phyloP scores from a whole-genome alignment of 2,329 filamentous ascomycete genomes.

The Trichoderma sp. region DNA sequence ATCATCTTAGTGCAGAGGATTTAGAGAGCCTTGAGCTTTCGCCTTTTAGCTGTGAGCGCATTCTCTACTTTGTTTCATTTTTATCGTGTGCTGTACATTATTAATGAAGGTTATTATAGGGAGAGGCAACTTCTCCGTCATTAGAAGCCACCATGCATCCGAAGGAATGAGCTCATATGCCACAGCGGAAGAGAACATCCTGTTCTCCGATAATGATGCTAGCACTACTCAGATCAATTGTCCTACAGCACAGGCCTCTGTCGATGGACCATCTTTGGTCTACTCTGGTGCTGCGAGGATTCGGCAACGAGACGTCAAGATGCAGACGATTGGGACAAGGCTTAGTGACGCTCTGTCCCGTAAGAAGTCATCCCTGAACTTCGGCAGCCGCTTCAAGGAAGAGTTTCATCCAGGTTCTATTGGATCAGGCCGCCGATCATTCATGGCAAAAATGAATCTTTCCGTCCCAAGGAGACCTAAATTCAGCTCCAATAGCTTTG shows the following conservation, averaged over 20 bases:
- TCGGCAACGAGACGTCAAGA: constrained; percentile 38
- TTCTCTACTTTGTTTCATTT: background rate
- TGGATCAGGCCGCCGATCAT: constrained; percentile 26
- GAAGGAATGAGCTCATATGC: constrained; percentile 30
- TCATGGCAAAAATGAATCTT: constrained; percentile 39
- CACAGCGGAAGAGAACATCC: constrained; percentile 26
- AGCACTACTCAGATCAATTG: constrained; percentile 8
- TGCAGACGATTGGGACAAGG: constrained; percentile 40
- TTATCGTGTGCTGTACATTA: background rate
- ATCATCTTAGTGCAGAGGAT: constrained; percentile 33
- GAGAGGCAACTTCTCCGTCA: constrained; percentile 25
- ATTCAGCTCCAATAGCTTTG: constrained; percentile 20
- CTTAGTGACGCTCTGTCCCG: constrained; percentile 37
- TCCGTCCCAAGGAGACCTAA: constrained; percentile 34
- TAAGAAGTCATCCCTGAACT: constrained; percentile 30
- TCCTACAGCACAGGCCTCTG: constrained; percentile 17
- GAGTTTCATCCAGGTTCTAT: constrained; percentile 30
- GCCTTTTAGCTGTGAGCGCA: constrained; percentile 35
- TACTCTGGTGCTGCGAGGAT: constrained; percentile 41
- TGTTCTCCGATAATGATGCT: constrained; percentile 5
- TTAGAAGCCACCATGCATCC: constrained; percentile 23
- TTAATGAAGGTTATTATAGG: constrained; percentile 22
- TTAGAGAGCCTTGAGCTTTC: constrained; percentile 37
- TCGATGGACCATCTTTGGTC: constrained; percentile 5
- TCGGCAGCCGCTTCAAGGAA: constrained; percentile 43